These are phyloP conservation scores for Cordyceps tenuipes DNA, from an alignment of 2,329 filamentous ascomycete genomes.

Conservation along the genomic window DNA sequence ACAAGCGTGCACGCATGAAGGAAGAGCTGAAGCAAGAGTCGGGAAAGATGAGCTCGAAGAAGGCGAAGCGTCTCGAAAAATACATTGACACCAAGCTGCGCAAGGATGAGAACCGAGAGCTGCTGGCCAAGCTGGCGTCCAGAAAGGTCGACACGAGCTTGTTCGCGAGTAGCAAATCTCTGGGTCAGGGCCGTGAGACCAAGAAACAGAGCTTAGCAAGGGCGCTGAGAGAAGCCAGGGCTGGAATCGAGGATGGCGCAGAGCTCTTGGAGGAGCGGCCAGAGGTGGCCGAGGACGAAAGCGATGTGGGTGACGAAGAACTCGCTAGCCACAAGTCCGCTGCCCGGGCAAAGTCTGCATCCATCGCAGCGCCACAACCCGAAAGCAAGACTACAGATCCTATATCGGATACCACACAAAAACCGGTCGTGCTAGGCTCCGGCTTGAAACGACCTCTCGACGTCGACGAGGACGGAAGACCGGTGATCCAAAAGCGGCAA, in stretches of 20 bases:
- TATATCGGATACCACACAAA: constrained; percentile 8
- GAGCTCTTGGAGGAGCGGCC: constrained; percentile 41
- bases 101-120: constrained; percentile 81
- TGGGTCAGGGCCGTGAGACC: constrained; percentile 65
- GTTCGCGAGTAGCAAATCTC: constrained; percentile 66
- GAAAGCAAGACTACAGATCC: background rate
- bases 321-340: background rate
- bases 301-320: constrained; percentile 19
- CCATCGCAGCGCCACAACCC: constrained; percentile 10
- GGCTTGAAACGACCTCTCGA: constrained; percentile 85
- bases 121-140: constrained; percentile 75
- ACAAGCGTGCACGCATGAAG: constrained; percentile 47
- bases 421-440: constrained; percentile 45
- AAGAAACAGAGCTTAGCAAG: constrained; percentile 61
- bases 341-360: constrained; percentile 8
- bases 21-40: constrained; percentile 44
- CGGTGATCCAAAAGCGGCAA: constrained; percentile 75
- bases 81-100: constrained; percentile 82
- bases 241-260: constrained; percentile 49
- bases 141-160: constrained; percentile 74
- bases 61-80: constrained; percentile 59
- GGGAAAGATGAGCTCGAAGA: constrained; percentile 52
- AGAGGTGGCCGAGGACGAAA: constrained; percentile 22
- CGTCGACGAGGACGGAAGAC: constrained; percentile 67
- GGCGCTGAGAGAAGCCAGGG: constrained; percentile 55